Evolutionary conservation across 352 stramenopile genomes (phyloP), one percentile per base, ranked within the genome.

Genomic region (Phytophthora hybrid): DNA sequence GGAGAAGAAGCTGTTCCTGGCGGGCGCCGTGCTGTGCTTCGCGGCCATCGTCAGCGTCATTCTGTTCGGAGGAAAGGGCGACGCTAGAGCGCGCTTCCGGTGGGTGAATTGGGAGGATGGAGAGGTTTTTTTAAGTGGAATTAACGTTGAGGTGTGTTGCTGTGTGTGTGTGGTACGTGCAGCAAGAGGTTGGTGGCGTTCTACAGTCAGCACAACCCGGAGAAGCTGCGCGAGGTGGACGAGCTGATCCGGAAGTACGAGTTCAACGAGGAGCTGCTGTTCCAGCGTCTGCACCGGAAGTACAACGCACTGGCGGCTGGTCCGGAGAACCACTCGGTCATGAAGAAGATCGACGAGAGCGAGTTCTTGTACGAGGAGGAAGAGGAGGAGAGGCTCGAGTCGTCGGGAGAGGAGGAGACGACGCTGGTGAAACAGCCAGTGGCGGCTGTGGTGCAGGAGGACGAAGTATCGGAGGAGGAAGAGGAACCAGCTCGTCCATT

Each of bases 231-330:
- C 1, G 72, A 90, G 26, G 79, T 96, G 32, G 82, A 91, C 21
- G 73, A 81, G n/a, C 73, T 94, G 18, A 54, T 96, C 8, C 73
- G 79, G 37, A 93, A 93, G 65, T 96, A 95, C 66, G 73, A 89
- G 49, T 69, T 84, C 31, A 93, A 95, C 58, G 88, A 96, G 68
- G 84, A 96, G 58, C 71, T 95, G 39, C 66, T 96, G 46, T 96
- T 94, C 56, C 77, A 79, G 62, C 79, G 88, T 8, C 65, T 96
- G 58, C 85, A 94, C 56, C 80, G 85, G 61, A 96, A 96, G 69
- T 96, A 96, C 75, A 91, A 91, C 39, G 81, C 83, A 14, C 56
- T 93, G 32, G 87, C 84, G 29, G 70, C 65, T 46, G 73, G 81
- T 49, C 37, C 55, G 31, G 46, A 66, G 6, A 78, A 54, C 23